Percentiles rank a stretch among this genome's conserved stretches.
These are phyloP conservation scores for Colletotrichum caudatum DNA, from an alignment of 2,329 filamentous ascomycete species.

Conservation along the genomic window DNA sequence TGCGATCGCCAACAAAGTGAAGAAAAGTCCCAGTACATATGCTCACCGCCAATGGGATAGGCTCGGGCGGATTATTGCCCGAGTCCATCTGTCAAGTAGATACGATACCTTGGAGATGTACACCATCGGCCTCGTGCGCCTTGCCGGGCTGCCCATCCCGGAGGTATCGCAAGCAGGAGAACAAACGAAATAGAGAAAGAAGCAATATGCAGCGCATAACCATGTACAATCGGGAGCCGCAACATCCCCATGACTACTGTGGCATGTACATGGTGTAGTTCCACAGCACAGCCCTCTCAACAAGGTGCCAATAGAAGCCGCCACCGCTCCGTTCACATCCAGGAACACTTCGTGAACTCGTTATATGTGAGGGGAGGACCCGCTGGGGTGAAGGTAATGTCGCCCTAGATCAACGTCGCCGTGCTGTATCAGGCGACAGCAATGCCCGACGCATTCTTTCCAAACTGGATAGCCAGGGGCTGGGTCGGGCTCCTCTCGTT, in stretches of 20 bases:
- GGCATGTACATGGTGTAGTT: conserved; percentile 16
- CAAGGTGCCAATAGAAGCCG: conserved; percentile 46
- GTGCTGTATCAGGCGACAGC: conserved; percentile 44
- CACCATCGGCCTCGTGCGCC: conserved; percentile 24
- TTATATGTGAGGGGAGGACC: conserved; percentile 44
- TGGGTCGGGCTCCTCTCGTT: conserved; percentile 11
- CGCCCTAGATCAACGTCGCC: conserved; percentile 45
- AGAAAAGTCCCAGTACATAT: not conserved
- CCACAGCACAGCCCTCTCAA: conserved; percentile 20
- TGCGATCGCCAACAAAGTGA: not conserved
- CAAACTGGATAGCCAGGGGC: conserved; percentile 45
- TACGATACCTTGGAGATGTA: conserved; percentile 4
- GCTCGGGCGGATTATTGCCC: conserved; percentile 1
- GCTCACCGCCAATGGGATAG: not conserved
- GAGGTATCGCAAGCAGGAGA: conserved; percentile 12
- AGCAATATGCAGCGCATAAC: not conserved
- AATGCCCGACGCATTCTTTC: conserved; percentile 46
- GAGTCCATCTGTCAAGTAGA: not conserved
- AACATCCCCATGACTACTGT: not conserved
- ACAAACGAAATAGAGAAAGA: conserved; percentile 19
- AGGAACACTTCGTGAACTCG: conserved; percentile 47
- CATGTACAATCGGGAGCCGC: not conserved
- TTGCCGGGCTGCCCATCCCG: conserved; percentile 26
- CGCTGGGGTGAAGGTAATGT: conserved; percentile 47
- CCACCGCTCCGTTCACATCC: conserved; percentile 46